Conservation (phyloP, 257 asterid genomes). For the Haberlea rhodopensis region DNA sequence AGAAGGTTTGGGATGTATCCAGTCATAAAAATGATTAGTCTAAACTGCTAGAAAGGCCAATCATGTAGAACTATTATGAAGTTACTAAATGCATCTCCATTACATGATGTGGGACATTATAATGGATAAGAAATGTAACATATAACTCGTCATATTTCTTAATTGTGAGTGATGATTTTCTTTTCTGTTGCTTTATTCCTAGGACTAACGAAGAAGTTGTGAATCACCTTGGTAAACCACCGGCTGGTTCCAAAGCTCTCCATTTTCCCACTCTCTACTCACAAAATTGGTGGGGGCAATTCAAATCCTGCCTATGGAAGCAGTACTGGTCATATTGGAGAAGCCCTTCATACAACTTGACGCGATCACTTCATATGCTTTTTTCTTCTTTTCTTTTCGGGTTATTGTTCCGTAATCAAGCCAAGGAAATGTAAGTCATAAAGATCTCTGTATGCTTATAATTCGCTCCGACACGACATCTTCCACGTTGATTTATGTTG, state of each 20-base stretch:
- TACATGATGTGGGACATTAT: too few species aligned
- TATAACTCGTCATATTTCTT: constrained; percentile 5
- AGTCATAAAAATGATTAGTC: neutral
- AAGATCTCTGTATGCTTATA: neutral
- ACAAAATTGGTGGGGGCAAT: constrained; percentile 53
- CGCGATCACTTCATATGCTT: constrained; percentile 38
- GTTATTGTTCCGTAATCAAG: constrained; percentile 48
- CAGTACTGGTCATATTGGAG: constrained; percentile 68
- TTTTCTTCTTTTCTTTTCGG: constrained; percentile 41
- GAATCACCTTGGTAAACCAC: constrained; percentile 35
- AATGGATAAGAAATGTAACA: too few species aligned
- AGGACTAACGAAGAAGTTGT: constrained; percentile 47
- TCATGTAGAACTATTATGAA: neutral
- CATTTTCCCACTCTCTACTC: constrained; percentile 44
- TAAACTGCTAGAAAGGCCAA: neutral
- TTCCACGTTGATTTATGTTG: neutral
- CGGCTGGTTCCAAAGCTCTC: constrained; percentile 41
- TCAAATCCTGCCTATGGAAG: constrained; percentile 61
- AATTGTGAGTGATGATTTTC: neutral
- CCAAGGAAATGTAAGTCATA: constrained; percentile 40
- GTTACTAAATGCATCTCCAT: too few species aligned
- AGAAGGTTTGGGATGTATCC: too few species aligned
- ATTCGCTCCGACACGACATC: neutral
- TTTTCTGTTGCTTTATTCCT: constrained; percentile 4
- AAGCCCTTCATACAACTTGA: constrained; percentile 62